These are phyloP conservation scores for Anisodus acutangulus DNA, from an alignment of 257 asterid genomes.

Conservation along the genomic window DNA sequence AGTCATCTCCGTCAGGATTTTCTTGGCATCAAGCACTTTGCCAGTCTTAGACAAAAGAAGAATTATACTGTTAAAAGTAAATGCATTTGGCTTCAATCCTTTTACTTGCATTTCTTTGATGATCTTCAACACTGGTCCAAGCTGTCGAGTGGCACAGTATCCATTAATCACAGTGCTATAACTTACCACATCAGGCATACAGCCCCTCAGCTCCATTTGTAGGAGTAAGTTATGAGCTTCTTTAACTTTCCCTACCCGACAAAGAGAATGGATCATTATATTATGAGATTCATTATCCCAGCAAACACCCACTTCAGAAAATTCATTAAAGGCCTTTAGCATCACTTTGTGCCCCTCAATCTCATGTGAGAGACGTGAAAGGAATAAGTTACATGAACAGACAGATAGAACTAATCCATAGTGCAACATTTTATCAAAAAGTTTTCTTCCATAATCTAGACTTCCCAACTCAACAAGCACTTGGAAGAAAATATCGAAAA, in stretches of 20 bases:
- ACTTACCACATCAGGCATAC: constrained; percentile 79
- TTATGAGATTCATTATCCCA: constrained; percentile 83
- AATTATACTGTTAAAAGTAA: constrained; percentile 75
- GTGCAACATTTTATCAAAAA: constrained; percentile 69
- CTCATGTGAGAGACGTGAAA: constrained; percentile 59
- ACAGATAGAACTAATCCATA: constrained; percentile 74
- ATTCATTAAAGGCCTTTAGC: constrained; percentile 61
- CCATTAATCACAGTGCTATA: constrained; percentile 83
- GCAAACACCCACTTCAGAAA: constrained; percentile 66
- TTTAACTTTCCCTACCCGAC: constrained; percentile 57
- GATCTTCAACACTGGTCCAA: constrained; percentile 55
- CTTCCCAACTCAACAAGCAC: constrained; percentile 64
- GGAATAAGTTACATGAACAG: constrained; percentile 77
- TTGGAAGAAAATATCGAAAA: constrained; percentile 80
- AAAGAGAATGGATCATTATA: constrained; percentile 73
- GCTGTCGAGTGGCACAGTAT: constrained; percentile 65
- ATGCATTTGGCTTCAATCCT: constrained; percentile 76
- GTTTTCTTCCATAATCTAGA: constrained; percentile 65
- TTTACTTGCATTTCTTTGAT: constrained; percentile 60
- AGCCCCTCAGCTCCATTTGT: constrained; percentile 75
- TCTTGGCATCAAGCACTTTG: constrained; percentile 71
- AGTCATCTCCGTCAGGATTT: constrained; percentile 72
- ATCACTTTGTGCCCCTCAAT: constrained; percentile 51
- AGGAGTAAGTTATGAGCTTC: constrained; percentile 81
- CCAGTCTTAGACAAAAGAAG: constrained; percentile 68